Percentiles rank a stretch among this genome's conserved stretches.
Evolutionary conservation across 2,329 filamentous ascomycete species (phyloP).

Genomic region (Talaromyces verruculosus): DNA sequence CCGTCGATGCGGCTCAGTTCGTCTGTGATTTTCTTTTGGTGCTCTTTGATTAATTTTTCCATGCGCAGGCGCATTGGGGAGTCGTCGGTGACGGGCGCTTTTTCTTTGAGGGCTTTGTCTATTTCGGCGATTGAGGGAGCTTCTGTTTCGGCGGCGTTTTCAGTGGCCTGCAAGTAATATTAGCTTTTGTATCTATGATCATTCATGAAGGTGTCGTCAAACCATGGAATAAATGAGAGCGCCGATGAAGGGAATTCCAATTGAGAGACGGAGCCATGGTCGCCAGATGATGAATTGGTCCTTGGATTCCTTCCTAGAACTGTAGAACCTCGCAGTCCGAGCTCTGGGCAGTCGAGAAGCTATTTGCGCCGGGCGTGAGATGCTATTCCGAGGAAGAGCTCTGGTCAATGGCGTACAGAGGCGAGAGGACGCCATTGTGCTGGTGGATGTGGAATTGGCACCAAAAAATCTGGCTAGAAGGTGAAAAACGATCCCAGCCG

Average conservation of each 20-base stretch:
- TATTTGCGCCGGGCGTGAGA: background rate
- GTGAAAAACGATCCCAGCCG: background rate
- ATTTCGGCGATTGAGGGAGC: conserved; percentile 74
- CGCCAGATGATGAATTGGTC: conserved; percentile 42
- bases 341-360: conserved; percentile 24
- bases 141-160: conserved; percentile 40
- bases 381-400: background rate
- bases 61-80: conserved; percentile 97
- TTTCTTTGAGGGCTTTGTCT: conserved; percentile 77
- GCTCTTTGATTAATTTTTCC: conserved; percentile 92
- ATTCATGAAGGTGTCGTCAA: conserved; percentile 19
- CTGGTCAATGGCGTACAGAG: conserved; percentile 13
- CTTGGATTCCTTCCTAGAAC: conserved; percentile 14
- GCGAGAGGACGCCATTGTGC: conserved; percentile 13
- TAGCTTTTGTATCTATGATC: background rate
- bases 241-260: conserved; percentile 52
- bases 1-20: conserved; percentile 84
- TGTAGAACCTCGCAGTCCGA: conserved; percentile 29
- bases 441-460: background rate
- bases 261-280: conserved; percentile 50
- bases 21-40: conserved; percentile 82
- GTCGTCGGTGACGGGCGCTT: conserved; percentile 68
- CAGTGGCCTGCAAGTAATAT: conserved; percentile 34
- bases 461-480: background rate
- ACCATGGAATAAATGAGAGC: conserved; percentile 55